phyloP scores from a whole-genome alignment of 495 filamentous ascomycete genomes.

The Bacidia gigantensis region DNA sequence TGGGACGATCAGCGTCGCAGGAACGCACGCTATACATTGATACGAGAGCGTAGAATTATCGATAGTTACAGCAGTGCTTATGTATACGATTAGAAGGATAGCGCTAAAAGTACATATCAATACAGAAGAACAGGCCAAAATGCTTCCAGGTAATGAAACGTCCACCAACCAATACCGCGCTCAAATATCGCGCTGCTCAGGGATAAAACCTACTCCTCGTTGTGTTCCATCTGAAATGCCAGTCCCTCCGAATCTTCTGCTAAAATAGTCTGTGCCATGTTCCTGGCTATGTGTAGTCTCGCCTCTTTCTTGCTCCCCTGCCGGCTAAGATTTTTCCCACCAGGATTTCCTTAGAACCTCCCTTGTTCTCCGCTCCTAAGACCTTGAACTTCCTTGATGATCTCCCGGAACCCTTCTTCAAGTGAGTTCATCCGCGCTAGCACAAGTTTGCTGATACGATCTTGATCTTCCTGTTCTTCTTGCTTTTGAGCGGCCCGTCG shows the following conservation, averaged over 20 bases:
- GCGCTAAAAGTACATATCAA: background rate
- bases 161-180: background rate
- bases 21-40: too few species aligned
- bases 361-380: slow-evolving; percentile 26
- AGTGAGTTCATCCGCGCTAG: slow-evolving; percentile 84
- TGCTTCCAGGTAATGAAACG: background rate
- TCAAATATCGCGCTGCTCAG: background rate
- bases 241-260: background rate
- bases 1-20: too few species aligned
- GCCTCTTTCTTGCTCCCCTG: background rate
- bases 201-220: background rate
- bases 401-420: slow-evolving; percentile 70
- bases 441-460: slow-evolving; percentile 65
- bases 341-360: slow-evolving; percentile 1
- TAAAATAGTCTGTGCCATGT: background rate
- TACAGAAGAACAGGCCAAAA: background rate
- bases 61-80: too few species aligned
- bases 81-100: too few species aligned
- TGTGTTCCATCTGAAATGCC: background rate
- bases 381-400: slow-evolving; percentile 71
- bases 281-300: background rate
- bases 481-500: slow-evolving; percentile 13
- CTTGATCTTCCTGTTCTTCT: slow-evolving; percentile 43
- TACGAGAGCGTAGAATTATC: too few species aligned
- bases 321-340: background rate